Conservation (phyloP, 805 yeast species). For the Lipomyces spencermartinsiae region DNA sequence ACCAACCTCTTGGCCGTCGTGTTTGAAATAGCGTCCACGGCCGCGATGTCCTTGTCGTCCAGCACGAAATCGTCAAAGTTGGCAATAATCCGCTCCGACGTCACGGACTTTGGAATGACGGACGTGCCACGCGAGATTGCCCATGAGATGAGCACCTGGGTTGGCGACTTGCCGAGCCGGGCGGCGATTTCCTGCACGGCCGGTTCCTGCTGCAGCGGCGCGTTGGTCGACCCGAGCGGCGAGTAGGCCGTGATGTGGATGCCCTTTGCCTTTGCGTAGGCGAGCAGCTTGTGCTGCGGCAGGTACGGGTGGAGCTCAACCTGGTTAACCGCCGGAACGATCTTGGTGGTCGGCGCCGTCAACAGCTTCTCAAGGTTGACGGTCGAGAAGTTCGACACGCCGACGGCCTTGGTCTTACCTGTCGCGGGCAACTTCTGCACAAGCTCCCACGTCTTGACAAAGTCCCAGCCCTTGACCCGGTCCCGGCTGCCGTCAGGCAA, state of each 20-base stretch:
- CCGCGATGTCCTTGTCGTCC: conserved; percentile 52
- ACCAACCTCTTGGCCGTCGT: conserved; percentile 33
- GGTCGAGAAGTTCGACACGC: conserved; percentile 74
- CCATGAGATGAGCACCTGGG: conserved; percentile 63
- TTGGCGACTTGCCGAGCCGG: conserved; percentile 58
- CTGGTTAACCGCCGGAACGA: conserved; percentile 75
- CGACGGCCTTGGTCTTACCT: conserved; percentile 67
- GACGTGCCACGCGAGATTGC: conserved; percentile 64
- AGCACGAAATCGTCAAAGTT: conserved; percentile 52
- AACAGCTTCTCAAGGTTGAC: conserved; percentile 33
- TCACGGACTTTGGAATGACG: conserved; percentile 74
- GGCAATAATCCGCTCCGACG: conserved; percentile 62
- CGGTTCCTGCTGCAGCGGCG: conserved; percentile 52
- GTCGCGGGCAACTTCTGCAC: conserved; percentile 65
- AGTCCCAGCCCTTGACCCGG: conserved; percentile 44
- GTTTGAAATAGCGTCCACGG: conserved; percentile 41
- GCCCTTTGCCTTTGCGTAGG: conserved; percentile 58
- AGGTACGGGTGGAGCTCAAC: conserved; percentile 78
- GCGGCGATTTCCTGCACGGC: conserved; percentile 60
- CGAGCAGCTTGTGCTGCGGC: conserved; percentile 67
- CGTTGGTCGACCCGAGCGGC: conserved; percentile 64
- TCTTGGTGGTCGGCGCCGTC: conserved; percentile 44
- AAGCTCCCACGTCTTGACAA: conserved; percentile 64
- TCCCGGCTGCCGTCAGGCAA: conserved; percentile 52
- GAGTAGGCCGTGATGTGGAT: conserved; percentile 76